phyloP scores from a whole-genome alignment of 2,329 filamentous ascomycete genomes.

The Epicoccum sorghinum region DNA sequence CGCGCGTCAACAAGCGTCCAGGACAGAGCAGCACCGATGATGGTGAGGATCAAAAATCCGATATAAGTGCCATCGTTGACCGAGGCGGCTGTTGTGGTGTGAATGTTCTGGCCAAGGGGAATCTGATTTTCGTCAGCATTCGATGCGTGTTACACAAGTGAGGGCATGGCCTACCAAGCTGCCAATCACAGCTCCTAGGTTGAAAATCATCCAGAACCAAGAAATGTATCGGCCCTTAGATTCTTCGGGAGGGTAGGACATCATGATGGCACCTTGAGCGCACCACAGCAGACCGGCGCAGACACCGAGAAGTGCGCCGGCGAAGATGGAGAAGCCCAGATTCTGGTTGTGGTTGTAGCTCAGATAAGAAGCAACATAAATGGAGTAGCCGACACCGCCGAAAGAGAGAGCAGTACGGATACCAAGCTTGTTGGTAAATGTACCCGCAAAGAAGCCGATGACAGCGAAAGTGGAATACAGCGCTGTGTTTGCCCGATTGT shows the following conservation, averaged over 20 bases:
- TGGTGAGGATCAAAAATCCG: constrained; percentile 84
- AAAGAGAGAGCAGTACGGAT: constrained; percentile 71
- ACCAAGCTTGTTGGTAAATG: constrained; percentile 77
- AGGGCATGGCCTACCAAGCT: constrained; percentile 61
- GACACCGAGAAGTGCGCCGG: constrained; percentile 76
- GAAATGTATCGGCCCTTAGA: constrained; percentile 89
- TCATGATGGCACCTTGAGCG: constrained; percentile 85
- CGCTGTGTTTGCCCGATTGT: constrained; percentile 72
- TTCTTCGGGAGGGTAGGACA: constrained; percentile 82
- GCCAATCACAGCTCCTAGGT: constrained; percentile 87
- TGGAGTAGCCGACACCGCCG: constrained; percentile 76
- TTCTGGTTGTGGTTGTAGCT: constrained; percentile 72
- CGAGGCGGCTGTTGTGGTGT: constrained; percentile 57
- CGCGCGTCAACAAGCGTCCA: constrained; percentile 74
- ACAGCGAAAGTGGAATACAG: constrained; percentile 75
- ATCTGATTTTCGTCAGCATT: constrained; percentile 55
- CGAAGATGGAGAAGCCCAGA: constrained; percentile 75
- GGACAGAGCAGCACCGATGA: constrained; percentile 71
- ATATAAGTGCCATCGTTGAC: constrained; percentile 84
- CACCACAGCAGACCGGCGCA: constrained; percentile 84
- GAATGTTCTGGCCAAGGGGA: constrained; percentile 74
- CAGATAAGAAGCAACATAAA: constrained; percentile 75
- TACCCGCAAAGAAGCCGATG: constrained; percentile 69
- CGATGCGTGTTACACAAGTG: constrained; percentile 40
- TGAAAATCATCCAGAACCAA: constrained; percentile 95